These are phyloP conservation scores for Viola pubescens DNA, from an alignment of 441 rosid species.

Conservation along the genomic window DNA sequence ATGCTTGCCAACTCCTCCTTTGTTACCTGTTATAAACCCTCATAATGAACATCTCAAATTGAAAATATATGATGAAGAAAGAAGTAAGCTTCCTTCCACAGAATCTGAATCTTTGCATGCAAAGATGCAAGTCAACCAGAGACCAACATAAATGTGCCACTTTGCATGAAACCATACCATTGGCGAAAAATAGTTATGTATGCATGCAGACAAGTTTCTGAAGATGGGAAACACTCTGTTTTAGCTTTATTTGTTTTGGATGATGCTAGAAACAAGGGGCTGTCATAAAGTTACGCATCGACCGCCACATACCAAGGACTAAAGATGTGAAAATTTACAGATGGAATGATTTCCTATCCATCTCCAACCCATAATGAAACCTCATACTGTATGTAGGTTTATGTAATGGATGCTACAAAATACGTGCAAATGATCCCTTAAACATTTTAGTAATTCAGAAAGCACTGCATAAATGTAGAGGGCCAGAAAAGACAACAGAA, in stretches of 20 bases:
- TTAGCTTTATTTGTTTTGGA: background rate
- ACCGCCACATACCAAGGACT: too few relatives aligned
- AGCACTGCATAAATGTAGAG: slow-evolving; percentile 1
- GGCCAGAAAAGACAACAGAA: background rate
- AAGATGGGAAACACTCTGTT: background rate
- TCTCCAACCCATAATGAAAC: too few relatives aligned
- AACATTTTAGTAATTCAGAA: background rate
- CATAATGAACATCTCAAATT: background rate
- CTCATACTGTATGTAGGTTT: too few relatives aligned
- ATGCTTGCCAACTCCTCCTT: slow-evolving; percentile 88
- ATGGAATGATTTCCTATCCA: too few relatives aligned
- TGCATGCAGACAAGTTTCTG: background rate
- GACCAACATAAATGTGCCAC: too few relatives aligned
- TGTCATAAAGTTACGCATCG: too few relatives aligned
- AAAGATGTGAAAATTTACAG: background rate
- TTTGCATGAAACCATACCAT: background rate
- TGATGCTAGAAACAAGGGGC: too few relatives aligned
- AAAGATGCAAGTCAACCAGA: too few relatives aligned
- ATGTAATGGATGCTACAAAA: background rate
- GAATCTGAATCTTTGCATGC: too few relatives aligned
- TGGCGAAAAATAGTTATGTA: background rate
- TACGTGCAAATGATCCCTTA: background rate
- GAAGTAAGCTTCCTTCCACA: background rate
- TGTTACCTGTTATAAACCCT: slow-evolving; percentile 53
- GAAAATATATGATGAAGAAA: too few relatives aligned